Evolutionary conservation across 1,139 yeast species (phyloP).

Genomic region (Debaryomyces sp.): DNA sequence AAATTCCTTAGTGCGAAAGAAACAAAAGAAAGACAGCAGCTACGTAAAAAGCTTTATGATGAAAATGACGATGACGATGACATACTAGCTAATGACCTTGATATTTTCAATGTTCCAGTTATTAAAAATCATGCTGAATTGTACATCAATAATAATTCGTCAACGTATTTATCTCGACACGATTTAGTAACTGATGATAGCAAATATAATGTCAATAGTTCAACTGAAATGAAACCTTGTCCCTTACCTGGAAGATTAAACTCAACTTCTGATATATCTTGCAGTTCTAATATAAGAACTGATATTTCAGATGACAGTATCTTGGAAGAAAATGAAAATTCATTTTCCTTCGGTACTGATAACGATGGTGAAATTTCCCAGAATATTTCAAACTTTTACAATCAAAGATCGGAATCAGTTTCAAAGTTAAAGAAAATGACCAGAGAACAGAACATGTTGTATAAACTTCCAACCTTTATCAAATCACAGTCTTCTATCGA

Average conservation of each 20-base stretch:
- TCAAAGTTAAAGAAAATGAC: conserved; percentile 33
- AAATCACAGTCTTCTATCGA: conserved; percentile 47
- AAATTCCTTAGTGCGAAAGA: conserved; percentile 39
- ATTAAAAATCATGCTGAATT: conserved; percentile 41
- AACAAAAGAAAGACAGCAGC: conserved; percentile 40
- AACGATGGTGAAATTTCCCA: conserved; percentile 39
- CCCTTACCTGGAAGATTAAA: conserved; percentile 41
- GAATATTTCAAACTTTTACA: conserved; percentile 42
- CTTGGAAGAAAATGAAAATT: conserved; percentile 21
- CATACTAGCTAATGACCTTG: conserved; percentile 40
- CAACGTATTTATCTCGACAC: conserved; percentile 24
- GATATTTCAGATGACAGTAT: conserved; percentile 21
- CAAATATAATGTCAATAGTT: conserved; percentile 23
- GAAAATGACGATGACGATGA: conserved; percentile 49
- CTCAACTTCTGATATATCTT: conserved; percentile 13
- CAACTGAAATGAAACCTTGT: conserved; percentile 26
- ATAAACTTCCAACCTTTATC: conserved; percentile 43
- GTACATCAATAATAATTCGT: conserved; percentile 24
- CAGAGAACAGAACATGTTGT: conserved; percentile 38
- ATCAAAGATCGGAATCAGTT: conserved; percentile 38
- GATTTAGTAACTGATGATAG: conserved; percentile 33
- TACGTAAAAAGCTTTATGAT: conserved; percentile 46
- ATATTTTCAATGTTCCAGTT: conserved; percentile 49
- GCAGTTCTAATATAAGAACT: not conserved
- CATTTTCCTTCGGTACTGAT: conserved; percentile 15